phyloP scores from a whole-genome alignment of 495 filamentous ascomycete genomes.

The Trypethelium eluteriae region DNA sequence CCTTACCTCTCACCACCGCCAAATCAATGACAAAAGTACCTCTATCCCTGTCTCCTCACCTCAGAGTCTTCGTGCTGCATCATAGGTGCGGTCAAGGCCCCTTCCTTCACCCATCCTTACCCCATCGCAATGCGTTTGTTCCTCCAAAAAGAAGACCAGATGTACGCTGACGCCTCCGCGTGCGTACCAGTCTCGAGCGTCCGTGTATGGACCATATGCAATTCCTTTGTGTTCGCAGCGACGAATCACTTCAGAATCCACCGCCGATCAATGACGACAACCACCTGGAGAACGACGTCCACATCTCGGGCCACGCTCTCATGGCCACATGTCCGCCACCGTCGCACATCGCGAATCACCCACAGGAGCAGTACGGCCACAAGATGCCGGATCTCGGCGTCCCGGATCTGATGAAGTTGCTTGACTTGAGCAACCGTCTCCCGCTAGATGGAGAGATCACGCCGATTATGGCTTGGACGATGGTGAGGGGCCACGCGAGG shows the following conservation, averaged over 20 bases:
- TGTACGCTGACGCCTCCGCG: conserved; percentile 21
- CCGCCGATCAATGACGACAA: conserved; percentile 34
- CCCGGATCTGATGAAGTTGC: conserved; percentile 65
- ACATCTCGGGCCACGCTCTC: conserved; percentile 65
- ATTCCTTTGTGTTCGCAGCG: conserved; percentile 55
- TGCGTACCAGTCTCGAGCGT: conserved; percentile 65
- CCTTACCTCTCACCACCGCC: conserved; percentile 59
- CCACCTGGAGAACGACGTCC: conserved; percentile 38
- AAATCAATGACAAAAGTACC: conserved; percentile 33
- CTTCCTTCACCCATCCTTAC: not conserved
- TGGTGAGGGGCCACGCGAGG: conserved; percentile 63
- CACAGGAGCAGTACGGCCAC: conserved; percentile 38
- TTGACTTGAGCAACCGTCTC: conserved; percentile 75
- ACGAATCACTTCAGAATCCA: conserved; percentile 43
- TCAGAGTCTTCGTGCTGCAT: conserved; percentile 32
- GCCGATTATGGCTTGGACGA: conserved; percentile 91
- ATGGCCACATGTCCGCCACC: conserved; percentile 82
- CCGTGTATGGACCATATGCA: conserved; percentile 94
- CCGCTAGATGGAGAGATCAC: conserved; percentile 90
- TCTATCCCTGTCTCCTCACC: not conserved
- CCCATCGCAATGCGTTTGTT: not conserved
- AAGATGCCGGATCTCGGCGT: conserved; percentile 65
- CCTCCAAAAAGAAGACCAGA: not conserved
- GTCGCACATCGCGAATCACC: conserved; percentile 36
- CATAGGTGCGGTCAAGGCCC: conserved; percentile 12